Evolutionary conservation across 139 green algal genomes (phyloP), one percentile per base, ranked within the genome.

Genomic region (Pleodorina starrii): DNA sequence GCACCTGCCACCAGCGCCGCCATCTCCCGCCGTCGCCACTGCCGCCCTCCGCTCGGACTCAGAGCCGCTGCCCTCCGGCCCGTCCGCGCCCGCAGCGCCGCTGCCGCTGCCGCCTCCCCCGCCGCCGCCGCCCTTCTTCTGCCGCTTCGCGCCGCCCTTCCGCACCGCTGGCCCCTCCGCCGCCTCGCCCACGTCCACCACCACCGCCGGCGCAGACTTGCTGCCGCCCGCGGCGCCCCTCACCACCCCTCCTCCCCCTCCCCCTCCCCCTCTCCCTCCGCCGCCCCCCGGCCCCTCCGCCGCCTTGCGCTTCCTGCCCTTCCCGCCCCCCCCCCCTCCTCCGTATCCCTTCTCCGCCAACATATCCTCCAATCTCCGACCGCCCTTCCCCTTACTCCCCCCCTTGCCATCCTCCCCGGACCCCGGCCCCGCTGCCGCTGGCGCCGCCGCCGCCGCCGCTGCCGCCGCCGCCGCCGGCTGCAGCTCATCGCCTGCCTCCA

Each of bases 401-500:
- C 78, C 38, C 54, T 42, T 43, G 27, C 10, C 36, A 17, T 14
- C 17, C 21, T 1, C 25, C 80, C 38, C 32, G 17, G 23, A 16
- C 80, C 59, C 80, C 59, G 40, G 29, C 27, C 40, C 59, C 14
- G 21, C n/a, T n/a, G 23, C 54, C 19, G 25, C 54, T 66, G 54
- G 29, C 54, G 0, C 80, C 16, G 50, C 48, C 35, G 32, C 50
- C 9, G 51, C 51, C 78, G 1, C 78, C 38, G 27, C 57, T 57
- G 0, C 80, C 16, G 50, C 48, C 35, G 32, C 50, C 9, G 51
- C 51, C 78, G 1, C 9, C 68, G 35, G 43, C 25, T 27, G 48
- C 71, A 73, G 27, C 54, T 40, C 71, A 29, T 81, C 84, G 27
- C 68, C 68, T 1, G 83, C 68, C 46, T 82, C 68, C 66, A 80